These are phyloP conservation scores for Castanea sativa DNA, from an alignment of 306 rosid species.

Conservation along the genomic window DNA sequence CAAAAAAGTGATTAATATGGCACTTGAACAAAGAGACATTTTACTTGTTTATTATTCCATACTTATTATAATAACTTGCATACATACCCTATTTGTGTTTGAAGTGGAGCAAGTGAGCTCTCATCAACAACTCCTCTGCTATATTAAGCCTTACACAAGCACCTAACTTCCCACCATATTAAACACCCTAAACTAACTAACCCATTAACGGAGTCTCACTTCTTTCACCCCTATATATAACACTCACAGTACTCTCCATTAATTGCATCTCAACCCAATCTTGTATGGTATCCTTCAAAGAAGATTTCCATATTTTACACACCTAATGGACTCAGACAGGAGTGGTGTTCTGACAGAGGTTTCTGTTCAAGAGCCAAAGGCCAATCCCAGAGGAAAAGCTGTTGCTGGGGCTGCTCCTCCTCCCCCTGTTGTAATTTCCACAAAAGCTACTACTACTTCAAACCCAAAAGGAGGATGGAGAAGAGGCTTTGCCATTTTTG, in stretches of 20 bases:
- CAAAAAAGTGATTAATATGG: too few relatives aligned
- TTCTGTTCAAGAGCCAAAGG: slow-evolving; percentile 32
- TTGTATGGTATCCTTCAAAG: neutral
- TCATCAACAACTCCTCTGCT: slow-evolving; percentile 31
- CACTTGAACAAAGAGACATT: too few relatives aligned
- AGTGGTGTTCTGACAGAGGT: neutral
- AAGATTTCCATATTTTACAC: neutral
- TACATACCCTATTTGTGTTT: neutral
- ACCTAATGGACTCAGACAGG: slow-evolving; percentile 36
- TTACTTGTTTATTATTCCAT: too few relatives aligned
- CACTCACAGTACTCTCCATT: too few relatives aligned
- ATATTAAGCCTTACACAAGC: neutral
- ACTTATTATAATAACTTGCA: too few relatives aligned
- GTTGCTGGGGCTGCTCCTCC: slow-evolving; percentile 8
- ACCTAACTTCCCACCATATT: neutral
- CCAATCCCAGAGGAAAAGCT: slow-evolving; percentile 44
- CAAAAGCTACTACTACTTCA: slow-evolving; percentile 28
- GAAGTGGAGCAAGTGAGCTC: slow-evolving; percentile 44
- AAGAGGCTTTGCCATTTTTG: slow-evolving; percentile 46
- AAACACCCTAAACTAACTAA: slow-evolving; percentile 16
- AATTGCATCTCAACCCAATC: too few relatives aligned
- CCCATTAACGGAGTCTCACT: slow-evolving; percentile 19
- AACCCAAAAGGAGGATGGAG: slow-evolving; percentile 31
- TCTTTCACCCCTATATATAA: neutral
- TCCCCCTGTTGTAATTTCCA: slow-evolving; percentile 12